These are phyloP conservation scores for Quercus gilva DNA, from an alignment of 306 rosid genomes.

Conservation along the genomic window DNA sequence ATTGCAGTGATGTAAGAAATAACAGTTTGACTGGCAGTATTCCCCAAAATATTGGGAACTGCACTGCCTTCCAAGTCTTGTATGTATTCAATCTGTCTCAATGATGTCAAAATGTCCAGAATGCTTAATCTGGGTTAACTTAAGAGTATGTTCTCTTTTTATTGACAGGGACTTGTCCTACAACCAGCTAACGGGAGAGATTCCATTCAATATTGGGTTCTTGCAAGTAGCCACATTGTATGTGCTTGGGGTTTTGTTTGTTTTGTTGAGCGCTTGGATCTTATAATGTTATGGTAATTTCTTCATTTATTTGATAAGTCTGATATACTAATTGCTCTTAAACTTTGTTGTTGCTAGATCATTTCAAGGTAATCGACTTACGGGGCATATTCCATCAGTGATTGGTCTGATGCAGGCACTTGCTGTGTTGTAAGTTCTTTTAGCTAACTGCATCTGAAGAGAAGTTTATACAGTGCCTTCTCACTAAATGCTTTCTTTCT, in stretches of 20 bases:
- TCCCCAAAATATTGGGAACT: constrained; percentile 85
- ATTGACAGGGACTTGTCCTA: constrained; percentile 74
- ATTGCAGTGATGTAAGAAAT: constrained; percentile 86
- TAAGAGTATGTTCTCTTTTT: not conserved
- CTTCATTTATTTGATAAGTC: not conserved
- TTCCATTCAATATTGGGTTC: constrained; percentile 88
- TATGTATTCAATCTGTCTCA: constrained; percentile 49
- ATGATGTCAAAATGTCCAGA: not conserved
- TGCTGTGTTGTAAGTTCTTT: constrained; percentile 81
- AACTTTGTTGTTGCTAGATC: constrained; percentile 51
- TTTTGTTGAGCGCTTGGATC: not conserved
- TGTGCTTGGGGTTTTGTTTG: constrained; percentile 16
- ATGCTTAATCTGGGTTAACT: not conserved
- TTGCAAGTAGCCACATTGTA: constrained; percentile 91
- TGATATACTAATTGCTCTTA: constrained; percentile 11
- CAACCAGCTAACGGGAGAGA: constrained; percentile 74
- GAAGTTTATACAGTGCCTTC: not conserved
- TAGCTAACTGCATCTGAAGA: constrained; percentile 6
- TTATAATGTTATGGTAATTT: not conserved
- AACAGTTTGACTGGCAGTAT: constrained; percentile 88
- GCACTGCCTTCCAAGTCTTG: constrained; percentile 98
- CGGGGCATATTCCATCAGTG: constrained; percentile 84
- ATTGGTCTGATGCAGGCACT: constrained; percentile 99
- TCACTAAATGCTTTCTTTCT: not conserved
- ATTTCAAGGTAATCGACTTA: constrained; percentile 82